Evolutionary conservation across 2,329 filamentous ascomycete species (phyloP), one percentile per base, ranked within the genome.

Genomic region (Apiospora koreana): DNA sequence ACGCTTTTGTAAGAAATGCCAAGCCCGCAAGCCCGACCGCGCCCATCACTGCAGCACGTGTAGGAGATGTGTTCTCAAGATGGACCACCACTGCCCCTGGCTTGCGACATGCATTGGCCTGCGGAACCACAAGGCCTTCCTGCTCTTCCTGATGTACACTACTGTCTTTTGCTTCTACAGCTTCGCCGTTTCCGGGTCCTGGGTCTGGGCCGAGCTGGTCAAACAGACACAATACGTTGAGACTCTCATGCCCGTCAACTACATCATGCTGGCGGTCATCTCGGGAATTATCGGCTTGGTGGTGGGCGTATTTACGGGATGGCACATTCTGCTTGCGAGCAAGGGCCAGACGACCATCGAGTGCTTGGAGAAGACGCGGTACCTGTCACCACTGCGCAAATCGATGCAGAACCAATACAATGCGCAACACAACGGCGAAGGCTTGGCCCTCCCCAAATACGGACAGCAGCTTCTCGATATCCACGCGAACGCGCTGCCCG

Each of bases 61-160:
- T 83, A 90, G 92, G 75, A 92, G 93, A 77, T 99, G 96, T 80
- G 95, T 99, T 35, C 86, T 99, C 80, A 99, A 99, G 86, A 99
- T 99, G 96, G 96, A 99, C 80, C 96, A 99, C 81, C 96, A 99
- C 83, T 99, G 96, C 80, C 96, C 96, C 21, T 99, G 96, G 96
- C 87, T 99, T 67, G 95, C 96, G 38, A 97, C 94, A 4, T 99
- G 96, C 81, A 93, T 99, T 71, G 96, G 96, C 25, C 85, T 99
- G 73, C 90, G 90, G 78, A 99, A 99, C 82, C 97, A 98, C 86
- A 99, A 99, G 83, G 88, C 95, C 0, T 99, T 99, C 79, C 81
- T 99, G 68, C 87, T 98, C 3, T 99, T 98, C 80, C 86, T 99
- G 35, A 88, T 95, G 69, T 98, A 99, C 80, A 94, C 93, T 0